Conservation (phyloP, 495 filamentous ascomycete genomes). For the Wilcoxina mikolae region DNA sequence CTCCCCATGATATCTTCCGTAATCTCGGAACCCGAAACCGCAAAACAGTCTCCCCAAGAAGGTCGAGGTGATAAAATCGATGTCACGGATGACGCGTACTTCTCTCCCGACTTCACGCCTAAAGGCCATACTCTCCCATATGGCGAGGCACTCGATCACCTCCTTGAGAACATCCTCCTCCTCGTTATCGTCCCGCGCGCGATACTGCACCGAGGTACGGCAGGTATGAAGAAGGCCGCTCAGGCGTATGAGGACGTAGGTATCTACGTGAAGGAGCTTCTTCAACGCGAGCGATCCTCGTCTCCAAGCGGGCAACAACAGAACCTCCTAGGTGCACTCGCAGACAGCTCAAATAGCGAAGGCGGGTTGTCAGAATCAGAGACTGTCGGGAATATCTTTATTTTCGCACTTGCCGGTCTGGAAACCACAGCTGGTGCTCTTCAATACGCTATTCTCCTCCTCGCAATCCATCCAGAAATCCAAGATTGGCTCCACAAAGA, state of each 20-base stretch:
- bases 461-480: slow-evolving; percentile 32
- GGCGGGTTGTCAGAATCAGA: slow-evolving; percentile 30
- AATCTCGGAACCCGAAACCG: neutral
- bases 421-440: slow-evolving; percentile 38
- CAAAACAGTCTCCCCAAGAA: neutral
- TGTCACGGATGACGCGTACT: slow-evolving; percentile 6
- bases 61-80: too few species aligned
- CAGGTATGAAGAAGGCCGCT: slow-evolving; percentile 8
- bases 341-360: slow-evolving; percentile 11
- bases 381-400: slow-evolving; percentile 37
- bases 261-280: slow-evolving; percentile 18
- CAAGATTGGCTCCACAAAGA: slow-evolving; percentile 36
- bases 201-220: slow-evolving; percentile 9
- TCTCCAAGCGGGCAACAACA: too few species aligned
- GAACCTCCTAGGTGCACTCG: neutral
- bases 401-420: slow-evolving; percentile 40
- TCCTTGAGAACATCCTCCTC: slow-evolving; percentile 22
- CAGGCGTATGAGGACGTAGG: slow-evolving; percentile 14
- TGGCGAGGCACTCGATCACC: slow-evolving; percentile 21
- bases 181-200: slow-evolving; percentile 12
- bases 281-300: slow-evolving; percentile 9
- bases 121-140: slow-evolving; percentile 16
- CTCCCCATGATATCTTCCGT: slow-evolving; percentile 7
- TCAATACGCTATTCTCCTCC: slow-evolving; percentile 31
- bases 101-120: slow-evolving; percentile 5